A percentile compares a stretch with the other conserved stretches of the same genome.
Conservation (phyloP, 1,139 yeast species). For the Protomyces macrosporus region DNA sequence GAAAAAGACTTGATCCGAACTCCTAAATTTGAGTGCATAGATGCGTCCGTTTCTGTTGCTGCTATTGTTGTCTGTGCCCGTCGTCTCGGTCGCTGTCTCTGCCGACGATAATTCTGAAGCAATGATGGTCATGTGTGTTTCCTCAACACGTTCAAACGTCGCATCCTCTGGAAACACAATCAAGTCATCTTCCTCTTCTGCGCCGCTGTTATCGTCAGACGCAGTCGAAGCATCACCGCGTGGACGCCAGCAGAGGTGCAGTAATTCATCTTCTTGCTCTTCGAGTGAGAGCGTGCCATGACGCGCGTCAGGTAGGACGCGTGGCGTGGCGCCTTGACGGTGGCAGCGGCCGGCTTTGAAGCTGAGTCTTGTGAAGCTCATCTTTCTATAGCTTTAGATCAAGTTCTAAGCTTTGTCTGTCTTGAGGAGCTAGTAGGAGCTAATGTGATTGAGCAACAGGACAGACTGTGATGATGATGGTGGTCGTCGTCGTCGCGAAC, state of each 20-base stretch:
- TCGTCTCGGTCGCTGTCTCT: neutral
- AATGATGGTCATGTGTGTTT: slow-evolving; percentile 35
- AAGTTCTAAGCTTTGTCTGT: too few relatives aligned
- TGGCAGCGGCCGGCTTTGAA: slow-evolving; percentile 30
- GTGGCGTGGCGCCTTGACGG: slow-evolving; percentile 36
- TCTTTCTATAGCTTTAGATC: too few relatives aligned
- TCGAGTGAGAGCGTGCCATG: slow-evolving; percentile 26
- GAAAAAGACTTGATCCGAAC: slow-evolving; percentile 77
- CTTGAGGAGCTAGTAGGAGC: too few relatives aligned
- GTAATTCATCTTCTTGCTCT: slow-evolving; percentile 27
- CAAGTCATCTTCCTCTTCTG: slow-evolving; percentile 45
- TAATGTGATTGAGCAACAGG: too few relatives aligned
- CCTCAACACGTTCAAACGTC: slow-evolving; percentile 65
- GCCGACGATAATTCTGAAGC: too few relatives aligned
- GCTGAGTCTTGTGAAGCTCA: neutral
- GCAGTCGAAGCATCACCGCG: slow-evolving; percentile 13
- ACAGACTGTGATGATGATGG: too few relatives aligned
- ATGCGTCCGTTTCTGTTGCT: slow-evolving; percentile 64
- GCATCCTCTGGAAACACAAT: slow-evolving; percentile 91
- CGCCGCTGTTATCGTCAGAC: neutral
- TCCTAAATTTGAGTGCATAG: slow-evolving; percentile 70
- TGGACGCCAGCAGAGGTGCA: slow-evolving; percentile 30
- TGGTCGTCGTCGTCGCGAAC: too few relatives aligned
- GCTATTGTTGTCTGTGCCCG: neutral
- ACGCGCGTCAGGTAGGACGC: slow-evolving; percentile 28